Percentiles rank a stretch among this genome's conserved stretches.
phyloP scores from a whole-genome alignment of 305 asterid species.

The Plantago coronopus region DNA sequence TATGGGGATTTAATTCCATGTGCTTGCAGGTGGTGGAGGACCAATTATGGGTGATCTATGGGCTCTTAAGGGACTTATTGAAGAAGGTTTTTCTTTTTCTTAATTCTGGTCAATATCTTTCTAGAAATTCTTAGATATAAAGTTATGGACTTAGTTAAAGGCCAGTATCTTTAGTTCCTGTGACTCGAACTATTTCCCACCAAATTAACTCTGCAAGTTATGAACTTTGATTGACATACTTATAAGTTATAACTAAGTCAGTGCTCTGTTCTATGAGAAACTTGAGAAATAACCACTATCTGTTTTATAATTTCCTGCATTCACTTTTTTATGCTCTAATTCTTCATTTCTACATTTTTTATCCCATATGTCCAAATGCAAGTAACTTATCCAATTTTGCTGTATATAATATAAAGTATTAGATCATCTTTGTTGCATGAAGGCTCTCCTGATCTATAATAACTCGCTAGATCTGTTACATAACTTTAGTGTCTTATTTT shows the following conservation, averaged over 20 bases:
- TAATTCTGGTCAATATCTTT: slow-evolving; percentile 15
- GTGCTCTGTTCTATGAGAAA: neutral
- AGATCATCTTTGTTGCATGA: slow-evolving; percentile 6
- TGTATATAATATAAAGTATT: no score
- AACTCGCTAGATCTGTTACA: slow-evolving; percentile 14
- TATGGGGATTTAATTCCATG: slow-evolving; percentile 18
- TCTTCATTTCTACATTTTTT: neutral
- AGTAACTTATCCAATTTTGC: no score
- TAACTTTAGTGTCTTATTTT: slow-evolving; percentile 28
- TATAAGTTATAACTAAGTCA: no score
- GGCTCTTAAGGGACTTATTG: slow-evolving; percentile 93
- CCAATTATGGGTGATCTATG: slow-evolving; percentile 97
- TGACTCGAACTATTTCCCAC: neutral
- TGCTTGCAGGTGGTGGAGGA: slow-evolving; percentile 81
- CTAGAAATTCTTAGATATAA: neutral
- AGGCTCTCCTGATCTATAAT: neutral
- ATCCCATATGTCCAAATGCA: neutral
- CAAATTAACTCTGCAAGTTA: neutral
- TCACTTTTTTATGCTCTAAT: slow-evolving; percentile 2
- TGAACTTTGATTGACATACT: slow-evolving; percentile 3
- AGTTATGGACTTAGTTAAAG: slow-evolving; percentile 8
- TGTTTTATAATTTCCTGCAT: no score
- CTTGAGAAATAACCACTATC: neutral
- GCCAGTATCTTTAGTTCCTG: slow-evolving; percentile 9
- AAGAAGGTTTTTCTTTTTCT: slow-evolving; percentile 59